Base-by-base conservation (phyloP, 345 rosid species). In the Pistacia integerrima region DNA sequence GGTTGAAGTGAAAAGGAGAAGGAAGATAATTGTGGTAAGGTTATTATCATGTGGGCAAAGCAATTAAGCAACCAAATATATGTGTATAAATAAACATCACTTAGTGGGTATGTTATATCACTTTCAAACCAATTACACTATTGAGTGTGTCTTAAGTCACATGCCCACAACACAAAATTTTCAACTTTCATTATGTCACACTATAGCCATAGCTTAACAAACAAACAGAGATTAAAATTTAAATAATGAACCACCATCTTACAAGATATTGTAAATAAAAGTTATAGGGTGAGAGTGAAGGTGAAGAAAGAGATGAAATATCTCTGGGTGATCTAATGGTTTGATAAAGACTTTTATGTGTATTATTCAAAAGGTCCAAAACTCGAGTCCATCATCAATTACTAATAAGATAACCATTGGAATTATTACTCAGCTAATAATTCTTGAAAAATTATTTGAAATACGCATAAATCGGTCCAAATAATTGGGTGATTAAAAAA, bases 81-180 rank as follows among this genome's bases (percentile, higher is more conserved):
- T 22, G 41, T 52, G 36, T 11, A 25, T 75, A 73, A 75, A 76
- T 46, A 67, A 77, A 75, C 66, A 68, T n/a, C 64, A 12, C 22
- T 77, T 46, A 76, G 79, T 77, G 82, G 82, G 71, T 82, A 67
- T 76, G 22, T 49, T 55, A 64, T 81, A 51, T 66, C 48, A 20
- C 87, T 83, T 83, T 73, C 25, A 36, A 77, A 79, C 76, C 70
- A 70, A 67, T 69, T 77, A 73, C 30, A 59, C 66, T 52, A 54
- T 77, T 62, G 80, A 78, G 79, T 83, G 28, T 58, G 30, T 41
- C 58, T 14, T 9, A 82, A 82, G 84, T 52, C 84, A 78, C 79
- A 82, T 76, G 74, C 61, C 70, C 57, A n/a, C 70, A 52, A 36
- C 18, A 36, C 18, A 11, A 10, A 51, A 36, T 35, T 38, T 25